Evolutionary conservation across 2,329 filamentous ascomycete genomes (phyloP).

Genomic region (Aspergillus tamarii): DNA sequence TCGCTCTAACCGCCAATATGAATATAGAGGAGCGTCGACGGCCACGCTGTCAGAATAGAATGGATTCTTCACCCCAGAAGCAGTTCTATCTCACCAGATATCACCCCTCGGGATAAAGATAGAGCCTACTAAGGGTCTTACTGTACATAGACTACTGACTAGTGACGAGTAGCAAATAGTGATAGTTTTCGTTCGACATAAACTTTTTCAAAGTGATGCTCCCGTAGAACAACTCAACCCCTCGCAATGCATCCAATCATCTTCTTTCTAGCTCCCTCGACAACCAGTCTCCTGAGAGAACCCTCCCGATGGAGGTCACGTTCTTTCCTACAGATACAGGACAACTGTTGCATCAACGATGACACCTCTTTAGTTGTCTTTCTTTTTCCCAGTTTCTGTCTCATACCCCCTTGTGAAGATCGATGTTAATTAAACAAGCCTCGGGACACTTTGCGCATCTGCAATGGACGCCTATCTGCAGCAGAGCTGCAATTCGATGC

Average conservation of each 20-base stretch:
- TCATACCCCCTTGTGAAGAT: background rate
- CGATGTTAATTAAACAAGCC: background rate
- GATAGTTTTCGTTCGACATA: background rate
- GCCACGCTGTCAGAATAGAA: background rate
- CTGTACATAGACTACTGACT: background rate
- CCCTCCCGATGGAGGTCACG: background rate
- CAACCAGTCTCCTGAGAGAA: background rate
- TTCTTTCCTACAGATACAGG: background rate
- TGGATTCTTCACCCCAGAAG: background rate
- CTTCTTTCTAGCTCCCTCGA: background rate
- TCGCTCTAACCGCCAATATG: conserved; percentile 9
- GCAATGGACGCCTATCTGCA: background rate
- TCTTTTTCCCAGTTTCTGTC: background rate
- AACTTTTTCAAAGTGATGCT: conserved; percentile 29
- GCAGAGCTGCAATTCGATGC: conserved; percentile 2
- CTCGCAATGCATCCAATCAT: conserved; percentile 25
- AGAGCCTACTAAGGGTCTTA: background rate
- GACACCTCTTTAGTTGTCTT: background rate
- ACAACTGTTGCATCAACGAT: conserved; percentile 4
- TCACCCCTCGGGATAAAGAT: background rate
- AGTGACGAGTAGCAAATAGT: background rate
- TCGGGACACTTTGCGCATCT: background rate
- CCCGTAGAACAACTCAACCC: conserved; percentile 17
- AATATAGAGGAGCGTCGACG: background rate
- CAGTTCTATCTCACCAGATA: background rate